Evolutionary conservation across 2,329 filamentous ascomycete genomes (phyloP).

Genomic region (Verticillium zaregamsianum): DNA sequence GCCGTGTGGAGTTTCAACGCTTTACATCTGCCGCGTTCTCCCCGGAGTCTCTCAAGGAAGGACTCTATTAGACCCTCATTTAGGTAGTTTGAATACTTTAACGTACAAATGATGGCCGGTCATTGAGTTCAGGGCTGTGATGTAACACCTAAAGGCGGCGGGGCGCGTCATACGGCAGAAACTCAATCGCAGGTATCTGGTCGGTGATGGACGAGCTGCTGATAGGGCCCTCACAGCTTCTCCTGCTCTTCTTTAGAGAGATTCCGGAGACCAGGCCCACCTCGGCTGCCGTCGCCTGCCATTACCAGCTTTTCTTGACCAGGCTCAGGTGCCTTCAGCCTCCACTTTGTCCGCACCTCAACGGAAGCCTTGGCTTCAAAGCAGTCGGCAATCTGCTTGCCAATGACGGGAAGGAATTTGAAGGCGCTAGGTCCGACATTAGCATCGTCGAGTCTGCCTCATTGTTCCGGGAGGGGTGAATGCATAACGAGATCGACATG

Average conservation of each 20-base stretch:
- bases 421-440: slow-evolving; percentile 13
- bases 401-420: slow-evolving; percentile 21
- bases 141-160: too few species aligned
- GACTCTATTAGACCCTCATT: background rate
- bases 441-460: background rate
- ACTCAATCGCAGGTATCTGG: too few species aligned
- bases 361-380: slow-evolving; percentile 24
- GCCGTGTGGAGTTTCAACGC: background rate
- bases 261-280: slow-evolving; percentile 20
- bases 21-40: background rate
- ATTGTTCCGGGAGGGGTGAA: too few species aligned
- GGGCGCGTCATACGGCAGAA: too few species aligned
- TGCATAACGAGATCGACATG: background rate
- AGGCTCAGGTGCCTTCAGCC: slow-evolving; percentile 13
- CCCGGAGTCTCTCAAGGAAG: background rate
- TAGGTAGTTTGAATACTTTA: background rate
- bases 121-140: too few species aligned
- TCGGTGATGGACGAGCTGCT: too few species aligned
- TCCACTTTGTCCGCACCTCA: slow-evolving; percentile 24
- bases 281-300: slow-evolving; percentile 23
- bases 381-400: slow-evolving; percentile 24
- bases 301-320: slow-evolving; percentile 8
- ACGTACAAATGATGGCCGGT: background rate
- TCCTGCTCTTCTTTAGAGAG: slow-evolving; percentile 20
- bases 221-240: slow-evolving; percentile 14